Evolutionary conservation across 129 eudicot species (phyloP), one percentile per base, ranked within the genome.

Genomic region (Sambucus nigra): DNA sequence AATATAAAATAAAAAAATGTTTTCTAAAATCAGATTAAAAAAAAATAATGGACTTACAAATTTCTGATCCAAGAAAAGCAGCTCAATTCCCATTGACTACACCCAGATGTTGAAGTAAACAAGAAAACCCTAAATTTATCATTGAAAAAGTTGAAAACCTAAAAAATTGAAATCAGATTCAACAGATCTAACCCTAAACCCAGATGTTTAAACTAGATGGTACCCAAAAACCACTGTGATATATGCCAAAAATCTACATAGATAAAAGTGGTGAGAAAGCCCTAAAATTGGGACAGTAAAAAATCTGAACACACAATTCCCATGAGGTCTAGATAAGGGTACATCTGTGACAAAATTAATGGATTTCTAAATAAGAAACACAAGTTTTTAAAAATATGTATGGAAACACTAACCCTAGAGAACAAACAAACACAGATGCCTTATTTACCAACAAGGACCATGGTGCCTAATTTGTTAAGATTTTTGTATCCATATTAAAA

Each of bases 131-230:
- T 54, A 32, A 53, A 35, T 14, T 61, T 13, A 25, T 18, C 45
- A 47, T 5, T 8, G 3, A 48, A 16, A 33, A 22, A 27, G 50
- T 39, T 7, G 53, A 13, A 31, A 56, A 31, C 52, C 42, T 35
- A 35, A 35, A 25, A 9, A 49, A 42, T 54, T 61, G 25, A 53
- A 45, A 61, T 31, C 14, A 32, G 50, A 7, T 17, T 15, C 29
- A 63, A 15, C 48, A 63, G 71, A 74, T 74, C 80, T 74, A 73
- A 63, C 61, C 80, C 22, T 49, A 67, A 51, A 56, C 52, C 66
- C 65, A 61, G 56, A 61, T 55, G 29, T 49, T 60, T 54, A 27
- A 61, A 33, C 2, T 11, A 35, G 42, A 48, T 48, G 28, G 40
- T n/a, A 28, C 41, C 59, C 47, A 72, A 38, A 16, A 61, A 47